These are phyloP conservation scores for Marasmius tenuissimus DNA, from an alignment of 1,284 basidiomycete species.

Conservation along the genomic window DNA sequence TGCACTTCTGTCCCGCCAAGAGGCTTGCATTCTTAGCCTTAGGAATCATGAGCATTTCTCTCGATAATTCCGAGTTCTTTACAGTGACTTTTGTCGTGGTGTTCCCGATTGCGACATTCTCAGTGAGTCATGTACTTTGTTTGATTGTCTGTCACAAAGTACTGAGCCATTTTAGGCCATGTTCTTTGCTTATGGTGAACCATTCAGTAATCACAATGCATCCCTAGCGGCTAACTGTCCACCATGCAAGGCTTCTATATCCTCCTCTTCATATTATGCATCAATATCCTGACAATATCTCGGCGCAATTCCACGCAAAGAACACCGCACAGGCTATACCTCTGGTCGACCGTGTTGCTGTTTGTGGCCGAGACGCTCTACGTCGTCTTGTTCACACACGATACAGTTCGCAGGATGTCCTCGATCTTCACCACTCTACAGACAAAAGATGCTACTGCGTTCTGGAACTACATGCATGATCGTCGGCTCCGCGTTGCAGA, in stretches of 20 bases:
- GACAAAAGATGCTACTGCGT: not conserved
- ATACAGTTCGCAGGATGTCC: not conserved
- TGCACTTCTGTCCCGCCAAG: too few species aligned
- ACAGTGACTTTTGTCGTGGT: not conserved
- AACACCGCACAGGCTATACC: not conserved
- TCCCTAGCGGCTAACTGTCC: too few species aligned
- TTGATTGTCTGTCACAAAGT: too few species aligned
- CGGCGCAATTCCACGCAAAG: too few species aligned
- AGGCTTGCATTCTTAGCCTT: too few species aligned
- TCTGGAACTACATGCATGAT: not conserved
- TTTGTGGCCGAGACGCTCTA: not conserved
- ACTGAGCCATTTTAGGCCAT: too few species aligned
- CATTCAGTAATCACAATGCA: too few species aligned
- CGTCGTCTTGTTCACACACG: not conserved
- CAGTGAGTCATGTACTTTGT: too few species aligned
- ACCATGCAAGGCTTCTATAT: too few species aligned
- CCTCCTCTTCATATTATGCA: too few species aligned
- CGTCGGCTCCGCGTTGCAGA: not conserved
- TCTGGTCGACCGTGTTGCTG: not conserved
- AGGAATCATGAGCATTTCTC: not conserved
- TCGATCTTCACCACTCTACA: not conserved
- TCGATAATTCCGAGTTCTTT: not conserved
- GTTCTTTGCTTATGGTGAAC: too few species aligned
- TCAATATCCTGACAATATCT: too few species aligned
- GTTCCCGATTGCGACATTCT: not conserved